Conservation (phyloP, 73 alveolate genomes). For the Tetrahymena thermophila region DNA sequence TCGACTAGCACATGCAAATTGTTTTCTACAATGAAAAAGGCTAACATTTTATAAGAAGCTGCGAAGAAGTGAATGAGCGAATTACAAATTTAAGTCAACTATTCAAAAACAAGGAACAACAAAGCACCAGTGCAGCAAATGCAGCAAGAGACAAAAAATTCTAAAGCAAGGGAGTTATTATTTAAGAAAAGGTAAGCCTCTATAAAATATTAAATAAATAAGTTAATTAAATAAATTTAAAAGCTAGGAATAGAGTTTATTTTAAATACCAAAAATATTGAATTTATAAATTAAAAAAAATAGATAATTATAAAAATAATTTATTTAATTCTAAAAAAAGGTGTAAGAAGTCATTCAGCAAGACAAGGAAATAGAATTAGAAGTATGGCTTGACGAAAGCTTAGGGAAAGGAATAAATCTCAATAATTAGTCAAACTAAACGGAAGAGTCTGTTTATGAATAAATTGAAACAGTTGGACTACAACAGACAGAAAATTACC, state of each 20-base stretch:
- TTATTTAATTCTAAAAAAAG: background rate
- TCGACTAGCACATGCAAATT: background rate
- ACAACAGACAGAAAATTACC: background rate
- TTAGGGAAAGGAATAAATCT: background rate
- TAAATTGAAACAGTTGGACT: background rate
- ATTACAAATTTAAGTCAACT: background rate
- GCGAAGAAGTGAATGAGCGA: background rate
- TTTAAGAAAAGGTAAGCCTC: background rate
- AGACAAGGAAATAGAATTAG: background rate
- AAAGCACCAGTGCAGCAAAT: background rate
- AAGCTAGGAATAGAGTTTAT: too few species aligned
- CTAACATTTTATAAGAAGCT: background rate
- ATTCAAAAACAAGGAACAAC: background rate
- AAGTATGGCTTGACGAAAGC: background rate
- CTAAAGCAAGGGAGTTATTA: background rate
- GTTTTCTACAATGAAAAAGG: background rate
- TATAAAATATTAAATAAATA: background rate
- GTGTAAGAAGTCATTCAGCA: background rate
- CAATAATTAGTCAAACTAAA: background rate
- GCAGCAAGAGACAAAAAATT: background rate
- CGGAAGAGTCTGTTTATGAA: background rate
- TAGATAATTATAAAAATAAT: background rate
- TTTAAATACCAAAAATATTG: background rate
- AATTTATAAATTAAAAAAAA: background rate
- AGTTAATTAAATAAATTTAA: too few species aligned